A percentile compares a stretch with the other conserved stretches of the same genome.
Evolutionary conservation across 2,329 filamentous ascomycete genomes (phyloP).

Genomic region (Ploettnerulaceae sp.): DNA sequence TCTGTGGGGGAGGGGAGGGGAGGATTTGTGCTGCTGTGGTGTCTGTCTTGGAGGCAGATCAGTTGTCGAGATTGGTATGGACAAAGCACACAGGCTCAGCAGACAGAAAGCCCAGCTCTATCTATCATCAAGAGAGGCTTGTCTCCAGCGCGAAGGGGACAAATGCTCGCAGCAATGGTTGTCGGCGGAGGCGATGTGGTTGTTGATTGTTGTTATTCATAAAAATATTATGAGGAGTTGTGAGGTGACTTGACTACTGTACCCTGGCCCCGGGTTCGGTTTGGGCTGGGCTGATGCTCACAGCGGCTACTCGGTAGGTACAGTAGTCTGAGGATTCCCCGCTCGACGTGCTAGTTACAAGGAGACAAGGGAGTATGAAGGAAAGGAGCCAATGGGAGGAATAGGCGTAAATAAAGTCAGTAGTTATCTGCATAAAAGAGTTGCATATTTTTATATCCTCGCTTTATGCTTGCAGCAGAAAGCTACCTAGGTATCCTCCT

Average conservation of each 20-base stretch:
- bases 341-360: constrained; percentile 2
- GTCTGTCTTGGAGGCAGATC: constrained; percentile 1
- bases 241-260: constrained; percentile 2
- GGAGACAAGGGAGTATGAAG: background rate
- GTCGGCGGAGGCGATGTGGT: constrained; percentile 6
- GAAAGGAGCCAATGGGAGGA: background rate
- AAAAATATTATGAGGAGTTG: constrained; percentile 1
- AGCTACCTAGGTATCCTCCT: too few species aligned
- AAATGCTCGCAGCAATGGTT: constrained; percentile 12
- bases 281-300: constrained; percentile 7
- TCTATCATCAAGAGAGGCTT: constrained; percentile 13
- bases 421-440: too few species aligned
- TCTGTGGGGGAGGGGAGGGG: constrained; percentile 2
- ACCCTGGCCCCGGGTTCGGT: constrained; percentile 1
- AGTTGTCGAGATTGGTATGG: constrained; percentile 4
- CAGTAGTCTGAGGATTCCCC: constrained; percentile 8
- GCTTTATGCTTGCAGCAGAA: too few species aligned
- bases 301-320: too few species aligned
- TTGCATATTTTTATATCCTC: too few species aligned
- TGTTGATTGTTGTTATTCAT: constrained; percentile 9
- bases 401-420: background rate
- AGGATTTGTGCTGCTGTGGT: constrained; percentile 1
- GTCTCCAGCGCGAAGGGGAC: background rate
- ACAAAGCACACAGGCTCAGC: constrained; percentile 10
- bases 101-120: constrained; percentile 17